Evolutionary conservation across 73 alveolate genomes (phyloP).

Genomic region (Symbiodinium pilosum): DNA sequence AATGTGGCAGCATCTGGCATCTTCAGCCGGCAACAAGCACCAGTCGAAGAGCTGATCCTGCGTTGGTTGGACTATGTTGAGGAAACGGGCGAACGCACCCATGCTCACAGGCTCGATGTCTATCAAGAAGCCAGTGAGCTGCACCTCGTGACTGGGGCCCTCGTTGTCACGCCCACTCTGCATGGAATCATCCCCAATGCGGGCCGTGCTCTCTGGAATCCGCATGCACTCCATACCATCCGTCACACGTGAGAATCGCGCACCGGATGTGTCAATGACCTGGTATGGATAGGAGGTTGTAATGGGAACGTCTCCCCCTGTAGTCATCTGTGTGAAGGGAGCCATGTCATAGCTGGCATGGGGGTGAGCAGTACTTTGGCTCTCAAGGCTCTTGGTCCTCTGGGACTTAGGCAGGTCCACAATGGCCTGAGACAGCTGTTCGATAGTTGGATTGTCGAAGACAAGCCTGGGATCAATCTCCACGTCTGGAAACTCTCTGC

Average conservation of each 20-base stretch:
- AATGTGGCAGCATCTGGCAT: conserved; percentile 45
- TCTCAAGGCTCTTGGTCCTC: conserved; percentile 51
- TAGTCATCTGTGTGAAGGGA: conserved; percentile 61
- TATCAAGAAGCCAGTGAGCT: conserved; percentile 43
- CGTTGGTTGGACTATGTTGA: conserved; percentile 51
- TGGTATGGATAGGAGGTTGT: background rate
- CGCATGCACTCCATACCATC: conserved; percentile 51
- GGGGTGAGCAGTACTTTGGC: conserved; percentile 41
- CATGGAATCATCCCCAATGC: conserved; percentile 41
- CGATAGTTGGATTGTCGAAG: conserved; percentile 82
- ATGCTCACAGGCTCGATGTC: conserved; percentile 76
- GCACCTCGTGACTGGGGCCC: conserved; percentile 65
- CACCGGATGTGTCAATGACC: background rate
- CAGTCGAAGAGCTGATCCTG: conserved; percentile 65
- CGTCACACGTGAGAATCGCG: conserved; percentile 43
- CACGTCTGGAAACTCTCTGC: conserved; percentile 63
- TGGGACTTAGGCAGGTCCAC: conserved; percentile 64
- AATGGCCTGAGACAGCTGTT: conserved; percentile 62
- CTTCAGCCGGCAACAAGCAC: conserved; percentile 52
- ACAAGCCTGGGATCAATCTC: conserved; percentile 66
- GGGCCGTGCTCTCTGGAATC: background rate
- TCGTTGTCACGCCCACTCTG: conserved; percentile 34
- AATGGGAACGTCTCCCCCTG: background rate
- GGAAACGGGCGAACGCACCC: conserved; percentile 77
- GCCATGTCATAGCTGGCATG: conserved; percentile 37